Base-by-base conservation (phyloP, 306 rosid species). In the Medicago lupulina region DNA sequence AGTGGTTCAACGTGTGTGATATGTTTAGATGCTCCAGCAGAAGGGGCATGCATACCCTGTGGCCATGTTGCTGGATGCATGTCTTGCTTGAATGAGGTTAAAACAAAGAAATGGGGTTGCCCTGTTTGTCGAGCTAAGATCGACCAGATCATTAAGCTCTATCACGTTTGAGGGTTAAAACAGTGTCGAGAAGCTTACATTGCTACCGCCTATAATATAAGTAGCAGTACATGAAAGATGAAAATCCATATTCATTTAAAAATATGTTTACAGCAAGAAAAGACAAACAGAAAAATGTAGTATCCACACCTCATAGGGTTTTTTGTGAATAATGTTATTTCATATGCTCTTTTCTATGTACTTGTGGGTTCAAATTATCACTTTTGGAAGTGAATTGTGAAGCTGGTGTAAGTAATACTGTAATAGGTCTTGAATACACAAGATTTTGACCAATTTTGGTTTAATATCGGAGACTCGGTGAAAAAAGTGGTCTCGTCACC, bases 11-110 rank as follows among this genome's bases (percentile, higher is more conserved):
- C 93, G 0, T 96, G 99, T 4, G 88, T 96, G 68, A 90, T 96
- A 74, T 96, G 99, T 81, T 85, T 96, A 85, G 99, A 96, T 84
- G 93, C 99, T 79, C 97, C 92, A 5, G 88, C 89, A n/a, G 92
- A 96, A 80, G 99, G 96, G 59, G 98, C 94, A 51, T 92, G 97
- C 96, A 96, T 96, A 75, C 99, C 99, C 9, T 96, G 99, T 82
- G 98, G 99, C 64, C 99, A 96, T 81, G 96, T 96, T 87, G 96
- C 88, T 25, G 98, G 98, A 79, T 96, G 99, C 85, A 96, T 96
- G 98, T 83, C 91, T 70, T 96, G 99, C 85, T 83, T 96, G 93
- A 86, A 85, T 2, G 98, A 90, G 88, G 83, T 96, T 70, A 86
- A 87, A 70, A 69, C 89, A 50, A 92, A 92, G 89, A 96, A 96